Evolutionary conservation across 139 green algal species (phyloP), one percentile per base, ranked within the genome.

Genomic region (Micromonas pusilla): DNA sequence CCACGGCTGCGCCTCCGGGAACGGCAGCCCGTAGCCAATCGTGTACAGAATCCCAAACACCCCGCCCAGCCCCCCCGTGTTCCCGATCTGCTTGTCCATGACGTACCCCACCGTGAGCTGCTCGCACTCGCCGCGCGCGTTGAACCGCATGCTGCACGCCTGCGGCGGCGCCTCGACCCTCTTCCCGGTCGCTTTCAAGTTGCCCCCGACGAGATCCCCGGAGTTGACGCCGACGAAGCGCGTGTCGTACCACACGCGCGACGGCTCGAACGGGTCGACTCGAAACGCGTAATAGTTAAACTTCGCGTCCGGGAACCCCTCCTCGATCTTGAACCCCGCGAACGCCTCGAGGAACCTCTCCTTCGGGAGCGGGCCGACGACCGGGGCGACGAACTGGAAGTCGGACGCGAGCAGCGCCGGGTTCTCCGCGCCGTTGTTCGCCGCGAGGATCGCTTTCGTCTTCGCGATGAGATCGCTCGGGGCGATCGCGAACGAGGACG

Each of bases 11-110:
- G 79, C 85, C 52, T 89, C 85, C 21, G 85, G 85, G 28, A 86
- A 87, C 26, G 87, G 85, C 16, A 89, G 66, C 5, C 80, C 74
- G 2, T 62, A 67, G 0, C 84, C 87, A 32, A 91, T 84, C 54
- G 87, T 88, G 23, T 82, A 75, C 16, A 93, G 67, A 37, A 93
- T 88, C 6, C 88, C 89, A 73, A 92, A 93, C 26, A 91, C 71
- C 0, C 86, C 89, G 36, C 89, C 88, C 62, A 92, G 76, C 2
- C 86, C 86, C 16, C 85, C 74, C 0, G 88, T 93, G 79, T 93
- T 91, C 53, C 89, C 89, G 20, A 90, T 72, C 0, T 81, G 57
- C 38, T 83, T 80, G 79, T 91, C 86, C 73, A 88, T 84, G 1
- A 88, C 79, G 33, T 87, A 86, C 38, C 88, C 88, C 37, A 86